Percentiles rank a stretch among this genome's conserved stretches.
These are phyloP conservation scores for Lanmaoa rubissima DNA, from an alignment of 768 basidiomycete genomes.

Conservation along the genomic window DNA sequence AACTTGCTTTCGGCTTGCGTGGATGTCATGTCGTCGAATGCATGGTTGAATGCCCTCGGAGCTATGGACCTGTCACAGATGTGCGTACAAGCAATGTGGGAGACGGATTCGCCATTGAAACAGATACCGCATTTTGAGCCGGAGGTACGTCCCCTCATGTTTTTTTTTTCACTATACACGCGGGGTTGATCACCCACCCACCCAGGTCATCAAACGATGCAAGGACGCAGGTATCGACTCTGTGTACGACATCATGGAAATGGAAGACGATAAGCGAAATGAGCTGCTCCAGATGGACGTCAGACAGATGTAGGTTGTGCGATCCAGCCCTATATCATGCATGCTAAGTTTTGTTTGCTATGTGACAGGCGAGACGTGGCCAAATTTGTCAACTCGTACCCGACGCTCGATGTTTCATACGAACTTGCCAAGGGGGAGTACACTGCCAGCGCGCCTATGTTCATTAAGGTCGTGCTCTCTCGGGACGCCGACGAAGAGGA, in stretches of 20 bases:
- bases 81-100: slow-evolving; percentile 99
- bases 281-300: slow-evolving; percentile 81
- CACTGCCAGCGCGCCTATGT: slow-evolving; percentile 81
- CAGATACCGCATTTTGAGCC: slow-evolving; percentile 96
- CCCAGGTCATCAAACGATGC: slow-evolving; percentile 79
- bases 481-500: slow-evolving; percentile 80
- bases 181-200: slow-evolving; percentile 3
- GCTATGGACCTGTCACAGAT: slow-evolving; percentile 99
- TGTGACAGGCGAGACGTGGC: slow-evolving; percentile 84
- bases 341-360: background rate
- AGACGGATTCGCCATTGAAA: slow-evolving; percentile 90
- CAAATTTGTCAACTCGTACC: slow-evolving; percentile 94
- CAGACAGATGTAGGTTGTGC: slow-evolving; percentile 70
- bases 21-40: slow-evolving; percentile 97
- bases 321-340: background rate
- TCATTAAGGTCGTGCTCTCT: slow-evolving; percentile 73
- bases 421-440: slow-evolving; percentile 87
- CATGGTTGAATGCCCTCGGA: slow-evolving; percentile 89
- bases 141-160: slow-evolving; percentile 49
- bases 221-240: slow-evolving; percentile 78
- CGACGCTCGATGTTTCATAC: slow-evolving; percentile 88
- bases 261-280: slow-evolving; percentile 90
- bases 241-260: slow-evolving; percentile 97
- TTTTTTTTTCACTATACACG: background rate
- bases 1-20: slow-evolving; percentile 93